Evolutionary conservation across 202 grass and related monocot genomes (phyloP), one percentile per base, ranked within the genome.

Genomic region (Schoenoplectus triqueter): DNA sequence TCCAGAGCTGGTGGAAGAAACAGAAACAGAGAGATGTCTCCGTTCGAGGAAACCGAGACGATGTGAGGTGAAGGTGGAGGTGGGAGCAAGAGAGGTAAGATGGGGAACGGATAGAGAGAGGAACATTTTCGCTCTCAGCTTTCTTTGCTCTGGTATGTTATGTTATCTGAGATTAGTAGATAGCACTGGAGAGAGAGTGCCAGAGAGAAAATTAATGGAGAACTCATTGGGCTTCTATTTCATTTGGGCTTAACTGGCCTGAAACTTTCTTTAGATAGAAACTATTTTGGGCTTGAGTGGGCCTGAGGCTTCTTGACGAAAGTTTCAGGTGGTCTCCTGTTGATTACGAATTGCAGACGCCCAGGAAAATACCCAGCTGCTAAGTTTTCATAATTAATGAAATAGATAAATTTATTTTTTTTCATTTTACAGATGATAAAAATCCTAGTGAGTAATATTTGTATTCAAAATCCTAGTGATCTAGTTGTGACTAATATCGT

Each of bases 21-120:
- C 5, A 0, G 81, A 56, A 83, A 83, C 20, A 54, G 65, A 70
- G 81, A 40, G 7, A 21, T 64, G 49, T 57, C 70, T 83, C 48
- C 64, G 65, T 67, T 65, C 64, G 49, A 66, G 63, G 13, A 63
- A 81, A 48, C 65, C 39, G 40, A 44, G 63, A 51, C 21, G 64
- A 20, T 54, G 64, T 51, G 63, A 55, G 81, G 64, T 21, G 81
- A 22, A 31, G 31, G 1, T 31, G 31, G 31, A 31, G 31, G 31
- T 0, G 31, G 31, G 44, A 9, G 80, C 62, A 1, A 66, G 45
- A 50, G 64, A 70, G 22, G 81, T 39, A 20, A 83, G 65, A 49
- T 22, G 65, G 51, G 81, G 64, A 83, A 68, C 14, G 47, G 81
- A 83, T 83, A 83, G 15, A 69, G 81, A 83, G 8, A 31, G 31